These are phyloP conservation scores for Colletotrichum noveboracense DNA, from an alignment of 2,329 filamentous ascomycete genomes.

Conservation along the genomic window DNA sequence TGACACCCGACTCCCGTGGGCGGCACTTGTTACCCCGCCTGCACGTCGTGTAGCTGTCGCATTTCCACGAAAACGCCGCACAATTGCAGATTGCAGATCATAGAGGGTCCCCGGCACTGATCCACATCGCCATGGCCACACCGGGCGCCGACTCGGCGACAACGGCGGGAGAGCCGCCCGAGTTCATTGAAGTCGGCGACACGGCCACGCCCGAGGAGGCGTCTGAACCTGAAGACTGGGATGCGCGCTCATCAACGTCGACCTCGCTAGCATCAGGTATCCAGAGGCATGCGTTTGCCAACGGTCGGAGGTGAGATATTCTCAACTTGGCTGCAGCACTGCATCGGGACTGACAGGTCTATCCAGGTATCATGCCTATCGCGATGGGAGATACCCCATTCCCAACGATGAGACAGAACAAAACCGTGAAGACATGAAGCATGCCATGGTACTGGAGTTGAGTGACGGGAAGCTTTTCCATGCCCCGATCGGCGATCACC, in stretches of 20 bases:
- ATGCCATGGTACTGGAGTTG: slow-evolving; percentile 43
- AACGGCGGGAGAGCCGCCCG: neutral
- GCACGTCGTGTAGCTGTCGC: neutral
- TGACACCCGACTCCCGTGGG: neutral
- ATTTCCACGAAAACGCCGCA: neutral
- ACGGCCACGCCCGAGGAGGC: neutral
- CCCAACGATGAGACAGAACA: slow-evolving; percentile 44
- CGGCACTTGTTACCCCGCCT: neutral
- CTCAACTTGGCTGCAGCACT: neutral
- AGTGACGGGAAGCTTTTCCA: slow-evolving; percentile 31
- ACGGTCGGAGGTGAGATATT: slow-evolving; percentile 31
- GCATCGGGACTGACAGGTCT: neutral
- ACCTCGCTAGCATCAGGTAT: slow-evolving; percentile 35
- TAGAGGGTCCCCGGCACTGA: neutral
- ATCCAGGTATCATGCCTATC: slow-evolving; percentile 35
- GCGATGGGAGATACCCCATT: slow-evolving; percentile 40
- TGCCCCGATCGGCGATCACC: neutral
- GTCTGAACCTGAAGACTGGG: slow-evolving; percentile 2
- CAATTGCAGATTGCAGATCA: neutral
- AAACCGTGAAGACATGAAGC: slow-evolving; percentile 42
- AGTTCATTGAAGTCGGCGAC: neutral
- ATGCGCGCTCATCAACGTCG: slow-evolving; percentile 23
- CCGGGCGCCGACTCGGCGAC: neutral
- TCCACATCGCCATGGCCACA: neutral
- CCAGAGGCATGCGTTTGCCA: slow-evolving; percentile 34